A percentile compares a stretch with the other conserved stretches of the same genome.
phyloP scores from a whole-genome alignment of 768 basidiomycete genomes.

The Zangia roseola region DNA sequence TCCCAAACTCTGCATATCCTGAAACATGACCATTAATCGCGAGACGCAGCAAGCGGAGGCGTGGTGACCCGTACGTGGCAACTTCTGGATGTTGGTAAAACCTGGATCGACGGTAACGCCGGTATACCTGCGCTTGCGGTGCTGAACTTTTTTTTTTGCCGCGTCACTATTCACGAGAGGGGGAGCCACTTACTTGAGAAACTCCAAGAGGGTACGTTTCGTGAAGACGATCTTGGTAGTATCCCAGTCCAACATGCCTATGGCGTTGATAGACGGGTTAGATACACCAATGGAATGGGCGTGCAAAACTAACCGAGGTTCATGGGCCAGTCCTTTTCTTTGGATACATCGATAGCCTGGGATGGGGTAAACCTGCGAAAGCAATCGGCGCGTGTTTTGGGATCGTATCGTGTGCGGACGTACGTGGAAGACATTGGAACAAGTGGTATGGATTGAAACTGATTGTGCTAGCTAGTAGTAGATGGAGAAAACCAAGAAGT shows the following conservation, averaged over 20 bases:
- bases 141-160: constrained; percentile 21
- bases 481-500: too few species aligned
- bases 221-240: constrained; percentile 74
- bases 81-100: constrained; percentile 69
- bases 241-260: constrained; percentile 84
- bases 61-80: constrained; percentile 53
- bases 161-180: constrained; percentile 1
- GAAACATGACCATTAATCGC: not conserved
- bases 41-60: not conserved
- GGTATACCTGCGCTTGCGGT: constrained; percentile 50
- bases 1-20: constrained; percentile 77
- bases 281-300: not conserved
- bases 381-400: not conserved
- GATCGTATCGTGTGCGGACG: constrained; percentile 4
- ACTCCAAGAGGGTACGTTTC: constrained; percentile 73
- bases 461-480: too few species aligned
- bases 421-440: constrained; percentile 27
- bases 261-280: not conserved
- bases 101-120: constrained; percentile 77
- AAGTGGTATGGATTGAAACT: not conserved
- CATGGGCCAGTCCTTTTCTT: constrained; percentile 72
- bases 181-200: constrained; percentile 57
- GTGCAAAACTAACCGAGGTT: constrained; percentile 49
- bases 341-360: constrained; percentile 54
- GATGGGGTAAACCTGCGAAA: constrained; percentile 55